Evolutionary conservation across 352 stramenopile genomes (phyloP), one percentile per base, ranked within the genome.

Genomic region (Globisporangium recalcitrans): DNA sequence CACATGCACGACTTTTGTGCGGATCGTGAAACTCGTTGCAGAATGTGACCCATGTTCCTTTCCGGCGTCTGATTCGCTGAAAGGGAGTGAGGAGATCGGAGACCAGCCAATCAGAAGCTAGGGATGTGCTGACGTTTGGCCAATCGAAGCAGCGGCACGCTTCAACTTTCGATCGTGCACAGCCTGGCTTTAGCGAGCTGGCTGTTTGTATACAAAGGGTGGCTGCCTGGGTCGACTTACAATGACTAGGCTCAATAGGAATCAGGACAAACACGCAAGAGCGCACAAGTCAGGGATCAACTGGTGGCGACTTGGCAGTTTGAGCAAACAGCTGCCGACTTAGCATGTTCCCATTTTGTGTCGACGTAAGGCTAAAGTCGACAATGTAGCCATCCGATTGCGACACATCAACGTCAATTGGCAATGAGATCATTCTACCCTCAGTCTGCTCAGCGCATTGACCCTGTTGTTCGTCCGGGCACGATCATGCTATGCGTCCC

Each of bases 31-130:
- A 42, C 36, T 42, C 36, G 36, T 2, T 31, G 52, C 1, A 59
- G 62, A 63, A 72, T 69, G 78, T 83, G 78, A 24, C 52, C 64
- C 78, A 85, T 77, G 73, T 80, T 76, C 62, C 74, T 82, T 78
- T 22, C n/a, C 16, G 29, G 1, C 0, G 29, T 63, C 52, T 80
- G 67, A 88, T 85, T 88, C 58, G 74, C 46, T 66, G 36, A 52
- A 29, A 24, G 5, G 13, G 14, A 54, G 7, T 10, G 16, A 13
- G 8, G 6, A 26, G 49, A 26, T 22, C 42, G 19, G n/a, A 48
- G 24, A 48, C 8, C 8, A 8, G 3, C 26, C 49, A 55, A 53
- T 53, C 47, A 53, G 2, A 53, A 22, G 5, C 4, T 24, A 11
- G 1, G 24, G 1, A 8, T 21, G 14, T 4, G 24, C 24, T 53